Conservation (phyloP, 148 eudicot genomes). For the Rhododendron mucronatum region DNA sequence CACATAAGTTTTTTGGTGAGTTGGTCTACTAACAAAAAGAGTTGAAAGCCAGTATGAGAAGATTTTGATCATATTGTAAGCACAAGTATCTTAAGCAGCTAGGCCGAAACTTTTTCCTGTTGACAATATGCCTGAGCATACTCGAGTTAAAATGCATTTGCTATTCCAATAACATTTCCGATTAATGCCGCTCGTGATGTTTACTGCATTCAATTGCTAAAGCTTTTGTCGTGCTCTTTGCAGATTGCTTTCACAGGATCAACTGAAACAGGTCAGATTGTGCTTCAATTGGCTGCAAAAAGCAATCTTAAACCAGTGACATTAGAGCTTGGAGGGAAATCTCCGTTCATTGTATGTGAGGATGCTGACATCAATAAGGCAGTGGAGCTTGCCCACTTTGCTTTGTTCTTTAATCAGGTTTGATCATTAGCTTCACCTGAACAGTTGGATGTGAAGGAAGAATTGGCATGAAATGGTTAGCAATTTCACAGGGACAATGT, state of each 20-base stretch:
- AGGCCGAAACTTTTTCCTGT: neutral
- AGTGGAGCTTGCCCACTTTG: conserved; percentile 66
- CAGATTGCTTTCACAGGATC: conserved; percentile 74
- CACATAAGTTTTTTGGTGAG: neutral
- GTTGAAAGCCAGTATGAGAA: neutral
- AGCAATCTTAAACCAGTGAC: conserved; percentile 65
- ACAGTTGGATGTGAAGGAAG: neutral
- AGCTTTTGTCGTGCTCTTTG: neutral
- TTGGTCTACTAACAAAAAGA: neutral
- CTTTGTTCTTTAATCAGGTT: conserved; percentile 33
- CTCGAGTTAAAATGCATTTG: neutral
- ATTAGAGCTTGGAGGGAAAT: conserved; percentile 72
- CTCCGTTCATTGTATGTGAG: conserved; percentile 59
- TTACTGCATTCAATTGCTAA: neutral
- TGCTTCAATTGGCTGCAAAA: conserved; percentile 49
- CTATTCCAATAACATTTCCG: neutral
- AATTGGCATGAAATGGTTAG: neutral
- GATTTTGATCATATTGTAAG: neutral
- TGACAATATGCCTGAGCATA: neutral
- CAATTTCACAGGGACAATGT: conserved; percentile 77
- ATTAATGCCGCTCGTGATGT: neutral
- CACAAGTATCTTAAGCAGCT: neutral
- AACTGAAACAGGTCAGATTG: conserved; percentile 48
- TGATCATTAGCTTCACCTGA: neutral
- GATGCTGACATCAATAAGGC: conserved; percentile 62